Evolutionary conservation across 805 yeast genomes (phyloP), one percentile per base, ranked within the genome.

Genomic region (Brettanomyces custersianus): DNA sequence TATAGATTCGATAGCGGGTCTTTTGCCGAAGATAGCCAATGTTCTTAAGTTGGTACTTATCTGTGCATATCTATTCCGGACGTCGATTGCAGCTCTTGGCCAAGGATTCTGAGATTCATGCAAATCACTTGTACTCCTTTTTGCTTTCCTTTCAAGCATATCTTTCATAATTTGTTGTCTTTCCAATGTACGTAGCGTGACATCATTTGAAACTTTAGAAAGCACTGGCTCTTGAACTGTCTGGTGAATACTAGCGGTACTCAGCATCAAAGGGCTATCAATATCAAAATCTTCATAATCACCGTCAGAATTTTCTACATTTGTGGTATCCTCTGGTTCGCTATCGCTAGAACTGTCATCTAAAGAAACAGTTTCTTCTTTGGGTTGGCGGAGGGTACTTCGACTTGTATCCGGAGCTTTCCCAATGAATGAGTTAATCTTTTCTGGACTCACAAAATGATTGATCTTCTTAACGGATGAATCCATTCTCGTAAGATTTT

Each of bases 21-120:
- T 44, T 29, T 44, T 44, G 37, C 48, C 49, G 37, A 42, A 54
- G 20, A 52, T 29, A 4, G 48, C 51, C 35, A 55, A 17, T 18
- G 46, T 54, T n/a, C 59, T 40, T 20, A 57, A 37, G 27, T 55
- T 54, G 31, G 49, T 50, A 7, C 58, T 44, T 3, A 57, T 49
- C 22, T 42, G 41, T 29, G 54, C 62, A 34, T 54, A 52, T 35
- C 36, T 40, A 22, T 51, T 49, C 23, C 55, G 37, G 25, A 48
- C 49, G 22, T 47, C 47, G 8, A 55, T 35, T 34, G 57, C 54
- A 12, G 47, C 47, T 13, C 40, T 38, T 9, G 46, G 39, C 58
- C 58, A 51, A 9, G 21, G 6, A 5, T 31, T 37, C 24, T 40
- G 22, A 12, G n/a, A 15, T 11, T 31, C 25, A 13, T 25, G 18